Evolutionary conservation across 306 rosid species (phyloP).

Genomic region (Fragaria ananassa): DNA sequence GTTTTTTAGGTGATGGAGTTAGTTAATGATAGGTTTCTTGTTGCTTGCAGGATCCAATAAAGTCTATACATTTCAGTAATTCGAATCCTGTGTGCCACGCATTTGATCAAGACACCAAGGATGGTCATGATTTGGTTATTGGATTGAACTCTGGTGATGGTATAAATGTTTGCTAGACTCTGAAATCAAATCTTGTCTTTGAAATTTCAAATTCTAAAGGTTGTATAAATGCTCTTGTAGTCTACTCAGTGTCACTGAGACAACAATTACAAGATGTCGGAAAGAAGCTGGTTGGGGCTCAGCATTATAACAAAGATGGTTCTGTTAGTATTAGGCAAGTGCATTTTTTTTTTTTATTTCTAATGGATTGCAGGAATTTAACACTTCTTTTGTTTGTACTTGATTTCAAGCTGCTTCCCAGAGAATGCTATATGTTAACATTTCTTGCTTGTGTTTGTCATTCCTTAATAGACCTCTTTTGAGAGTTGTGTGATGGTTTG

Average conservation of each 20-base stretch:
- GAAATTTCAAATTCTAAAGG: conserved; percentile 32
- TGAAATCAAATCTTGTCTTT: conserved; percentile 15
- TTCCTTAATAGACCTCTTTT: neutral
- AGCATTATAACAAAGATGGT: conserved; percentile 96
- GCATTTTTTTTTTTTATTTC: neutral
- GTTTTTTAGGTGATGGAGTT: conserved; percentile 10
- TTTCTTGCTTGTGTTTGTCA: conserved; percentile 14
- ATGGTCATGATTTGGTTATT: conserved; percentile 91
- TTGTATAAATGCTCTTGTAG: conserved; percentile 53
- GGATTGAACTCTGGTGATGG: conserved; percentile 95
- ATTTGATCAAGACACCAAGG: conserved; percentile 91
- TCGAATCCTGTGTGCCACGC: conserved; percentile 87
- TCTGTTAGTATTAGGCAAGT: conserved; percentile 85
- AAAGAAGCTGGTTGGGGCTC: conserved; percentile 92
- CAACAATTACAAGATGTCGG: conserved; percentile 99
- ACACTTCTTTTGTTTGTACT: neutral
- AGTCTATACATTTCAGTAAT: conserved; percentile 90
- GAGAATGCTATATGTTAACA: neutral
- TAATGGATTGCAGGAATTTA: neutral
- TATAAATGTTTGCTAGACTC: conserved; percentile 28
- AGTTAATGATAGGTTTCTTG: conserved; percentile 35
- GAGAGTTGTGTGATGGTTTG: neutral
- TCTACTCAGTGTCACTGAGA: conserved; percentile 93
- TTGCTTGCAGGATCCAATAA: conserved; percentile 84
- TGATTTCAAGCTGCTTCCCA: neutral